Conservation (phyloP, 2,329 filamentous ascomycete genomes). For the Orbilia ellipsospora region DNA sequence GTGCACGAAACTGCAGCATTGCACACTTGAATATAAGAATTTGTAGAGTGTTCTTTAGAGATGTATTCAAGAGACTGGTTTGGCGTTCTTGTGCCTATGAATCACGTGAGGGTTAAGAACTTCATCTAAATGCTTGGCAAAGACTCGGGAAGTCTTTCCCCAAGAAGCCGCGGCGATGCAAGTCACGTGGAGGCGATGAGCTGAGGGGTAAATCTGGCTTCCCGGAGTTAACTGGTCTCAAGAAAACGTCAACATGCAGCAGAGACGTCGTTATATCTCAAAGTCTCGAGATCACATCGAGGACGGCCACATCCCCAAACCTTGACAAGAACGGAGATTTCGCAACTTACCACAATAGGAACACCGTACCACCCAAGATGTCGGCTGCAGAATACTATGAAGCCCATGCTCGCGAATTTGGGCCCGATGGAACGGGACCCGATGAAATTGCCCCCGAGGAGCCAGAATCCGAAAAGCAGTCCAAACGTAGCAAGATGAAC, state of each 20-base stretch:
- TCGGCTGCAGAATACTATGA: neutral
- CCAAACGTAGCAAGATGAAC: constrained; percentile 14
- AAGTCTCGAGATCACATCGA: neutral
- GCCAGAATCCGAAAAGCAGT: neutral
- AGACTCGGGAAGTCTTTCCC: too few relatives aligned
- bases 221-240: neutral
- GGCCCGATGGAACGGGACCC: neutral
- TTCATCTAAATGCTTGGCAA: too few relatives aligned
- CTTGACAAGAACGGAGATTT: neutral
- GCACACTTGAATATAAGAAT: too few relatives aligned
- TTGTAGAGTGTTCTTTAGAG: too few relatives aligned
- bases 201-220: constrained; percentile 4
- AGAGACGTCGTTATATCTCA: neutral
- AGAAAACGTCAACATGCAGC: neutral
- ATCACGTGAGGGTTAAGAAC: too few relatives aligned
- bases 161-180: too few relatives aligned
- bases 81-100: too few relatives aligned
- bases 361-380: neutral
- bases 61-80: too few relatives aligned
- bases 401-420: neutral
- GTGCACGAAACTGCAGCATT: too few relatives aligned
- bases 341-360: neutral
- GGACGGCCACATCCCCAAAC: neutral
- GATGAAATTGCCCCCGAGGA: neutral
- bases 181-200: neutral